Percentiles rank a stretch among this genome's conserved stretches.
phyloP scores from a whole-genome alignment of 176 grass and related monocot genomes.

The Musa beccarii region DNA sequence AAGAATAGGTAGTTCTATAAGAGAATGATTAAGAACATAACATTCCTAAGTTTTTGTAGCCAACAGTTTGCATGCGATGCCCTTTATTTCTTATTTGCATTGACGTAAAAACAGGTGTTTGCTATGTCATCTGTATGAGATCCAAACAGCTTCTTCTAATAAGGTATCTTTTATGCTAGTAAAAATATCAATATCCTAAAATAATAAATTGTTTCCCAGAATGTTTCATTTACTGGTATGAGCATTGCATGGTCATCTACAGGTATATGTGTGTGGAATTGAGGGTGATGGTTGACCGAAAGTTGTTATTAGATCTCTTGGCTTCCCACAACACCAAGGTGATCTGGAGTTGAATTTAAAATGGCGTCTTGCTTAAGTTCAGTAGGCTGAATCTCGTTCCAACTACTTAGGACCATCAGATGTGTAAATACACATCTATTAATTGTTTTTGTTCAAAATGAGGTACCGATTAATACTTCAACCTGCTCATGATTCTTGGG shows the following conservation, averaged over 20 bases:
- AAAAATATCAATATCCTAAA: background rate
- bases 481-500: slow-evolving; percentile 1
- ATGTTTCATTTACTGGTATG: background rate
- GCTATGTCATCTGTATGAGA: background rate
- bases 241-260: background rate
- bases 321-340: background rate
- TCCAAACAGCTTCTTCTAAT: background rate
- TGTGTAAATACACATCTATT: background rate
- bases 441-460: background rate
- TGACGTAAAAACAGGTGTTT: background rate
- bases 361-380: background rate
- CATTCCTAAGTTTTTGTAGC: background rate
- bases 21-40: background rate
- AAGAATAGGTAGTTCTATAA: too few relatives aligned
- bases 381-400: background rate
- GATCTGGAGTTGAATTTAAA: background rate
- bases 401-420: background rate
- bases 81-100: background rate
- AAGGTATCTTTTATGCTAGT: background rate
- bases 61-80: background rate
- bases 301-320: background rate
- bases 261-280: background rate
- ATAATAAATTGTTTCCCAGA: background rate
- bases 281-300: background rate
- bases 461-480: slow-evolving; percentile 3